Evolutionary conservation across 192 early-diverging fungal species (phyloP), one percentile per base, ranked within the genome.

Genomic region (Dissophora globulifera): DNA sequence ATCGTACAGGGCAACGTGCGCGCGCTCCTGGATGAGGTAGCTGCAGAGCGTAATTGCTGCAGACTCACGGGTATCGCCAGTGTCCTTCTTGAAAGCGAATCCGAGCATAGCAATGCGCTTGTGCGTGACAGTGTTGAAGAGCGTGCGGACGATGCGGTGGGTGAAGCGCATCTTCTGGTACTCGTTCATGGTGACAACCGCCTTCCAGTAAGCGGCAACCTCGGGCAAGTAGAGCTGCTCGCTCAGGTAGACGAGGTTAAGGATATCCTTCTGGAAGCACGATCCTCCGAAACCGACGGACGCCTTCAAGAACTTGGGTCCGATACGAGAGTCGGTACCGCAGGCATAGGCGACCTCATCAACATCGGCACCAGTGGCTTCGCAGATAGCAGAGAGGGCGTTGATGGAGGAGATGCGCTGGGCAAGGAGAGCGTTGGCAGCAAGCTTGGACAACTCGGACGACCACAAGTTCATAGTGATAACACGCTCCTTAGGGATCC

Each of bases 21-120:
- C 94, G 23, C 86, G 89, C 58, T 92, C 90, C 67, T 90, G 82
- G 50, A 98, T 82, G 47, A 96, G 88, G 54, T 90, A 83, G 67
- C 92, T 88, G 75, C 90, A 88, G 29, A 98, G 79, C 2, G 86
- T 88, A 42, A 94, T 95, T n/a, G 96, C 94, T 27, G 96, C 92
- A 35, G 92, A 92, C 82, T 96, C 93, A 54, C 96, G 86, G 29
- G 96, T 92, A 82, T 98, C 96, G 59, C 93, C 92, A 27, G 95
- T 98, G 67, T 95, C 91, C 79, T 92, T 94, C 85, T 98, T 98
- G 84, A 93, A 98, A 0, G 96, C 93, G 80, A 98, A 98, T 7
- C 96, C 96, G 52, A 94, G 83, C 22, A 94, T 78, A 3, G 91
- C 89, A 58, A 98, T 83, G 51, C 83, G 86, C 81, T 91, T 93